Base-by-base conservation (phyloP, 2,329 filamentous ascomycete genomes). In the Ophiosphaerella narmari region DNA sequence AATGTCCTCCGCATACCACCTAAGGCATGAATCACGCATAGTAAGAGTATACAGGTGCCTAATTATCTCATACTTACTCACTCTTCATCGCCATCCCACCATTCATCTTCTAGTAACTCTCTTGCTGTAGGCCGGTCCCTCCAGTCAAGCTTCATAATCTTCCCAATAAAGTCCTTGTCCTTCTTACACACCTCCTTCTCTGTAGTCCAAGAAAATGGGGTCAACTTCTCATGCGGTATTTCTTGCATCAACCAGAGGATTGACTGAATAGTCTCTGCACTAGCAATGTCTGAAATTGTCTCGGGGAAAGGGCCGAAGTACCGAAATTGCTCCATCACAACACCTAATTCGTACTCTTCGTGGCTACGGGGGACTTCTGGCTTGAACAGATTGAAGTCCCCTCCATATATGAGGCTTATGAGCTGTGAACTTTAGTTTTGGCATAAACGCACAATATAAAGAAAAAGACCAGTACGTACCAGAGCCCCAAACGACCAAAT, bases 81-180 rank as follows among this genome's bases (percentile, higher is more conserved):
- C 18, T 21, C 18, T 21, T 21, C 18, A 21, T 21, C 18, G 4
- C 18, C 18, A 21, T 21, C 18, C 18, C 18, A 21, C 72, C 73
- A 77, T 21, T 65, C 57, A 51, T 76, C 74, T 39, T 66, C 52
- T 26, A 76, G 55, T 26, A 76, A 54, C 38, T 75, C 65, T 46
- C 62, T 63, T 26, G 73, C 75, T 7, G 71, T 71, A 4, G 74
- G 75, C 34, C 75, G 62, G 50, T 77, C 74, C 48, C 75, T 67
- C 32, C 70, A 73, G 51, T 78, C 74, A 7, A 78, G 64, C 52
- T 71, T 76, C 74, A 78, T 77, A 16, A 78, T 74, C 56, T 67
- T 77, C 2, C 59, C 39, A 14, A 78, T 48, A 55, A 77, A 77
- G 1, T 46, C 41, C 12, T 52, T 64, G 35, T 61, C 62, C 31